Evolutionary conservation across 768 basidiomycete genomes (phyloP), one percentile per base, ranked within the genome.

Genomic region (Hygrocybe punicea): DNA sequence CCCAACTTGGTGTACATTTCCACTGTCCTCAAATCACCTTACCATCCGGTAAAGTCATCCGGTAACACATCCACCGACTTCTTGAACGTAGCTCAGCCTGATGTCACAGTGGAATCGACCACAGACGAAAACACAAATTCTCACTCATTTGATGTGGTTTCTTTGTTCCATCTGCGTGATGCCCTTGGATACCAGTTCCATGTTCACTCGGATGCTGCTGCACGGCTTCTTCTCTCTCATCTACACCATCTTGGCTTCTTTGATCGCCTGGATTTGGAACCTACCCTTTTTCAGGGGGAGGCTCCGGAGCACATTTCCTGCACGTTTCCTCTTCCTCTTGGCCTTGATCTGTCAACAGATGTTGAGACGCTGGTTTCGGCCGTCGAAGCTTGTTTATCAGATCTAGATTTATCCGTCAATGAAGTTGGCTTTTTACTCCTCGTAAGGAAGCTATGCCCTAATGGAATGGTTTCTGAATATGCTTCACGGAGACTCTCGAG

Each of bases 361-460:
- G 88, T 93, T 6, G 90, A 92, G 63, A 81, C 78, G 0, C 74
- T 93, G 25, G 81, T 91, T 17, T 78, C 83, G 6, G 78, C 86
- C 4, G 81, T 91, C 24, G 90, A 91, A 66, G 80, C 81, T 4
- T 87, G 84, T 62, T 73, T 93, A 21, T 73, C 76, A 5, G 87
- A 91, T 62, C 66, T 90, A 23, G 84, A 91, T 67, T 72, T 93
- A 25, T 81, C 85, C 3, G 76, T 85, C 24, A 89, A 91, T 62
- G 91, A 93, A 69, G 74, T 79, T 36, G 91, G 86, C 2, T 80
- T 93, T 55, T 68, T 90, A 7, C 72, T 92, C 14, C 73, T 93
- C n/a, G 73, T 76, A 5, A 78, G 84, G 54, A 79, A 84, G 62
- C 82, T 89, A 59, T 91, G 85, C 85, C 90, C 91, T 0, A 86